Percentiles rank a stretch among this genome's conserved stretches.
phyloP scores from a whole-genome alignment of 202 grass and related monocot genomes.

The Cymbopogon flexuosus region DNA sequence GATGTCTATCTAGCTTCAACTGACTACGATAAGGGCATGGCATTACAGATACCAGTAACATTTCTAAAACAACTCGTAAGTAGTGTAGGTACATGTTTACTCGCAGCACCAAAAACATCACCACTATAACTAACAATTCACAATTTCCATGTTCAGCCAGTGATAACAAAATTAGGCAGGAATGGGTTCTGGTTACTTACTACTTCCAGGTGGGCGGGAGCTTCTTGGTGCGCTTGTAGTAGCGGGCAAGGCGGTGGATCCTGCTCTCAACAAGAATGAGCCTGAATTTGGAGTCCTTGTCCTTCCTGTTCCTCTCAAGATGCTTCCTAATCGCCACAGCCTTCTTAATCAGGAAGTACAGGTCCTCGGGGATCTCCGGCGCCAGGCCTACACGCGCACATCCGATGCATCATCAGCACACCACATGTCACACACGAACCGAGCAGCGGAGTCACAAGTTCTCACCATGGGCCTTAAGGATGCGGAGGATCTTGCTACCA shows the following conservation, averaged over 20 bases:
- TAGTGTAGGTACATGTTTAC: not conserved
- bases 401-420: not conserved
- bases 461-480: conserved; percentile 73
- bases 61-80: not conserved
- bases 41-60: not conserved
- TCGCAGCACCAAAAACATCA: not conserved
- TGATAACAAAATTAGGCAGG: not conserved
- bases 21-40: not conserved
- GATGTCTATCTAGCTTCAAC: not conserved
- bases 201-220: conserved; percentile 83
- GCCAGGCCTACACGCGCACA: conserved; percentile 38
- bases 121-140: not conserved
- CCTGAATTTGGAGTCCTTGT: conserved; percentile 85
- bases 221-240: conserved; percentile 94
- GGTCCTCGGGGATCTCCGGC: conserved; percentile 71
- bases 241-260: conserved; percentile 85
- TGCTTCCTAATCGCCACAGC: conserved; percentile 84
- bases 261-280: conserved; percentile 82
- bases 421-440: not conserved
- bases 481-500: conserved; percentile 79
- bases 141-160: not conserved
- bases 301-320: conserved; percentile 83
- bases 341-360: conserved; percentile 91
- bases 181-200: conserved; percentile 33
- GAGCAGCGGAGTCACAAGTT: too few species aligned